Percentiles rank a stretch among this genome's conserved stretches.
phyloP scores from a whole-genome alignment of 2,329 filamentous ascomycete genomes.

The Ophiostoma novo-ulmi region DNA sequence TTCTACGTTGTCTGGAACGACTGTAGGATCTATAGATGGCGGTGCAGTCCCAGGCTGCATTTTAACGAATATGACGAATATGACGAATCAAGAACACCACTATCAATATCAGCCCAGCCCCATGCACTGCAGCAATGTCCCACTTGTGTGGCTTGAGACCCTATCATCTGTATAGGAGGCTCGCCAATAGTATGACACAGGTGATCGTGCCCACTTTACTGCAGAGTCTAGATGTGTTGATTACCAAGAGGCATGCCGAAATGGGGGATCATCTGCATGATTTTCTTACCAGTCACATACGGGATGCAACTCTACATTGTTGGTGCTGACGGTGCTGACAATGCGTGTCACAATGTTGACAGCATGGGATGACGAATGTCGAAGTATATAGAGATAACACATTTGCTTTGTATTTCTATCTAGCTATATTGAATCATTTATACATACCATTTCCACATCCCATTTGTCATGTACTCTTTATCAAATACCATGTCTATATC shows the following conservation, averaged over 20 bases:
- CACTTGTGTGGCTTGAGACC: background rate
- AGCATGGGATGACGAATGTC: background rate
- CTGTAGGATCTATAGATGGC: background rate
- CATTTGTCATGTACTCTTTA: background rate
- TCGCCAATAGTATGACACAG: background rate
- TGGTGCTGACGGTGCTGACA: too few species aligned
- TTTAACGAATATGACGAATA: background rate
- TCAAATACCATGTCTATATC: background rate
- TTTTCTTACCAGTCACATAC: background rate
- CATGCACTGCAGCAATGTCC: background rate
- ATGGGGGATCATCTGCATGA: background rate
- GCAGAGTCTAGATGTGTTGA: background rate
- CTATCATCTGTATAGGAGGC: background rate
- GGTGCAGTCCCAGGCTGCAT: background rate
- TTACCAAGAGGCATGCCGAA: background rate
- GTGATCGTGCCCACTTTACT: background rate
- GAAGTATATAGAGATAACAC: background rate
- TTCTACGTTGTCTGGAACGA: slow-evolving; percentile 33
- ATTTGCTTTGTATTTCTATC: too few species aligned
- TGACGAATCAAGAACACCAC: background rate
- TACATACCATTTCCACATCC: background rate
- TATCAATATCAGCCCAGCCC: background rate
- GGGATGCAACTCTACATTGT: background rate
- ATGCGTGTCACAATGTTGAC: background rate
- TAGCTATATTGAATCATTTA: too few species aligned